Base-by-base conservation (phyloP, 169 alveolate genomes). In the Eimeria brunetti region DNA sequence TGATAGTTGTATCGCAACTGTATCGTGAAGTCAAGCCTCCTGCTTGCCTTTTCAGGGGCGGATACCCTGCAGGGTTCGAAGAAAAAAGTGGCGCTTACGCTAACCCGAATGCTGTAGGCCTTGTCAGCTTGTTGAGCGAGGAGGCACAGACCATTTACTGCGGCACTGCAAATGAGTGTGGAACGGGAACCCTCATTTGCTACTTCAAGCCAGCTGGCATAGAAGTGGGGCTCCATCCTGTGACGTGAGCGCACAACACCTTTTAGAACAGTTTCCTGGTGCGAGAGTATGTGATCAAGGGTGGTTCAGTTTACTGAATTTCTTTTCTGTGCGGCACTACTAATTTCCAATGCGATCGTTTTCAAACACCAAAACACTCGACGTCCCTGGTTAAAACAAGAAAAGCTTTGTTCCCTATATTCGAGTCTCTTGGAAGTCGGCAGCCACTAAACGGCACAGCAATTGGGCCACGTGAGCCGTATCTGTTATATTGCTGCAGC, bases 41-140 rank as follows among this genome's bases (percentile, higher is more conserved):
- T 86, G 62, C 9, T 36, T 44, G n/a, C 6, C 56, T 14, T 16
- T 62, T 53, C 30, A 86, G 92, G 64, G 71, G 71, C 51, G 9
- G 62, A 24, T 33, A 86, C 46, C 92, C 92, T 86, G 81, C 49
- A 41, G 36, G 0, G 60, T 86, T 36, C 81, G 7, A 33, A 9
- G 83, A 86, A 12, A 24, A 36, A 8, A 18, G 2, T 18, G 92
- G 38, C 0, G 38, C n/a, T 16, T 86, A 60, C 92, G 56, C 38
- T 24, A 24, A 86, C 12, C 83, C 83, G 27, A 60, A 86, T 62
- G 92, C 92, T 22, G 92, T 49, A 62, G 92, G 51, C 64, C 83
- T 86, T 24, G 81, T 58, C 49, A 86, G 92, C 83, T 44, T 86
- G 64, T 4, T 62, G 46, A 60, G 81, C 78, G 16, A 41, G 30